A percentile compares a stretch with the other conserved stretches of the same genome.
Conservation (phyloP, 2,329 filamentous ascomycete genomes). For the Aspergillus jensenii region DNA sequence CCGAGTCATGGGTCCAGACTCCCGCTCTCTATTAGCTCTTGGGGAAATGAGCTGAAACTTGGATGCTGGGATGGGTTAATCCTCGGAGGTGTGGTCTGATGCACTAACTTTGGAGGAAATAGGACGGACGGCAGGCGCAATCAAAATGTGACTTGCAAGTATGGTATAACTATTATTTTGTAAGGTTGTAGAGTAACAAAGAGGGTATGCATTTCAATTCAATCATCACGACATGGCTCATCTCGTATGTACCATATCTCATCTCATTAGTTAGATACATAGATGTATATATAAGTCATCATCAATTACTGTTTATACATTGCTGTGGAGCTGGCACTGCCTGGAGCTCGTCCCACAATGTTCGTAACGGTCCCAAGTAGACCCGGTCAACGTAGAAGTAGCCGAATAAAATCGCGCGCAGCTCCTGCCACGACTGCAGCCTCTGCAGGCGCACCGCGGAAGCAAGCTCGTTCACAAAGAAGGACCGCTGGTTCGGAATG, state of each 20-base stretch:
- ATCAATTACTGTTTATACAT: conserved; percentile 14
- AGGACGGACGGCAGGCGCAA: too few relatives aligned
- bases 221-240: conserved; percentile 1
- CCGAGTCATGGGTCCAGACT: too few relatives aligned
- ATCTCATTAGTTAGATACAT: conserved; percentile 17
- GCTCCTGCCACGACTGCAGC: conserved; percentile 34
- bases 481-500: conserved; percentile 26
- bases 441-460: conserved; percentile 28
- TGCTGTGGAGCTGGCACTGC: conserved; percentile 16
- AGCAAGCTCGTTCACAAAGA: conserved; percentile 34
- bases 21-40: too few relatives aligned
- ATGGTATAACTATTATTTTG: too few relatives aligned
- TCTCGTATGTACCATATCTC: conserved; percentile 18
- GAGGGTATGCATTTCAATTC: neutral
- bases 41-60: neutral
- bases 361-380: conserved; percentile 30
- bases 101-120: too few relatives aligned
- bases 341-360: conserved; percentile 35
- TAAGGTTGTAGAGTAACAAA: neutral
- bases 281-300: conserved; percentile 5
- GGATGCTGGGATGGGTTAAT: neutral
- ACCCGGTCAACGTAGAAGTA: conserved; percentile 40
- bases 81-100: too few relatives aligned
- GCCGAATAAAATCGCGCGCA: conserved; percentile 29
- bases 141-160: too few relatives aligned